Base-by-base conservation (phyloP, 345 rosid species). In the Eucalyptus pauciflora region DNA sequence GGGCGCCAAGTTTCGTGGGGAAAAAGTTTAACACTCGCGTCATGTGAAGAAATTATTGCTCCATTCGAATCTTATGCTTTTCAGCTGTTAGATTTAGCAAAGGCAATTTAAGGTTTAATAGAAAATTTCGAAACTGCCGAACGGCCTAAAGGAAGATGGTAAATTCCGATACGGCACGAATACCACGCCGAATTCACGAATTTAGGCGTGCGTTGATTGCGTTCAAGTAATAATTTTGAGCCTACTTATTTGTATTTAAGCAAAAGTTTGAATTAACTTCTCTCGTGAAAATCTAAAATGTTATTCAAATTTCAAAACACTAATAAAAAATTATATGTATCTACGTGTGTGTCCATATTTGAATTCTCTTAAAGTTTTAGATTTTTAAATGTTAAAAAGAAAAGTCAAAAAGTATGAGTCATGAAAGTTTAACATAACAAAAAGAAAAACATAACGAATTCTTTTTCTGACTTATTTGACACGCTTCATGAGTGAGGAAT, bases 401-500 rank as follows among this genome's bases (percentile, higher is more conserved):
- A 37, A 10, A 20, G 14, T 16, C 14, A 5, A 71, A 22, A 22
- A 2, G 27, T 5, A 5, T 3, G 7, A 37, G 27, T 43, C 46
- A 20, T 3, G 5, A 41, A 25, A 76, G 8, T 76, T 76, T 76
- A 37, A 41, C 24, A 22, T 37, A 20, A 20, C 27, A 11, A 76
- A 76, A 76, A 41, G 4, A 3, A 37, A 37, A 76, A 37, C 11
- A 29, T 76, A 41, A 76, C 1, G 2, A 11, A 41, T 13, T 4
- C 3, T 20, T 71, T 37, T 2, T 1, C 27, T 17, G 4, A 71
- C 46, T 71, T 71, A 41, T 71, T 37, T 37, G 46, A 18, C 14
- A 71, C 7, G 24, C 0, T 37, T 41, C 27, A 33, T 1, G 1
- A 76, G 24, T 3, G 5, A 20, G 2, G 1, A 41, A 22, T 76